Evolutionary conservation across 805 yeast genomes (phyloP).

Genomic region (Maudiozyma bulderi): DNA sequence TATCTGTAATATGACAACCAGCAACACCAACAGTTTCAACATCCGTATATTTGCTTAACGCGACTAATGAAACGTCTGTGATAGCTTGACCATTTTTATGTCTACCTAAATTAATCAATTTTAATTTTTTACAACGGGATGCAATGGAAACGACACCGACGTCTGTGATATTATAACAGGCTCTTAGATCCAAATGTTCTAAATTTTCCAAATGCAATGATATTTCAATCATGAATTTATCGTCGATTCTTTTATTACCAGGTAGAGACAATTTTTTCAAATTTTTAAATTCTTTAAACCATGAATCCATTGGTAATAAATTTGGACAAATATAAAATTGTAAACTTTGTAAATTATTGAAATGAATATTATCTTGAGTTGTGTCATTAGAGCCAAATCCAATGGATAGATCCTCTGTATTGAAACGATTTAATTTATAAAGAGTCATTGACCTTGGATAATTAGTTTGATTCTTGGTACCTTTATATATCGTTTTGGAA

Average conservation of each 20-base stretch:
- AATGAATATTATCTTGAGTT: constrained; percentile 12
- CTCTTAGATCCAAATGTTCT: constrained; percentile 64
- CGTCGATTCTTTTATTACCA: constrained; percentile 57
- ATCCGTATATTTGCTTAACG: constrained; percentile 46
- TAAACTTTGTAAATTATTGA: constrained; percentile 50
- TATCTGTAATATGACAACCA: constrained; percentile 75
- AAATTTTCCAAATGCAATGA: constrained; percentile 49
- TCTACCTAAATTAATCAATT: constrained; percentile 69
- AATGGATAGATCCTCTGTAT: constrained; percentile 43
- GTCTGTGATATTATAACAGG: constrained; percentile 73
- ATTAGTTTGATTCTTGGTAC: constrained; percentile 6
- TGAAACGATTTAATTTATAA: constrained; percentile 51
- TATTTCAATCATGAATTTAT: constrained; percentile 44
- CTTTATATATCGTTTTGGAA: constrained; percentile 1
- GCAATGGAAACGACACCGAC: constrained; percentile 64
- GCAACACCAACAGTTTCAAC: constrained; percentile 76
- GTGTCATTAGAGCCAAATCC: not conserved
- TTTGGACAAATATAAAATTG: constrained; percentile 80
- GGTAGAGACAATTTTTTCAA: constrained; percentile 48
- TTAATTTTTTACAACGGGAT: constrained; percentile 45
- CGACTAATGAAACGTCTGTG: constrained; percentile 58
- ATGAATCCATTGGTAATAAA: constrained; percentile 43
- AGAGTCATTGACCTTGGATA: constrained; percentile 28
- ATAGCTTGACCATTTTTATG: constrained; percentile 57
- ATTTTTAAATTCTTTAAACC: constrained; percentile 33